Base-by-base conservation (phyloP, 106 monocot genomes). In the Acorus calamus region DNA sequence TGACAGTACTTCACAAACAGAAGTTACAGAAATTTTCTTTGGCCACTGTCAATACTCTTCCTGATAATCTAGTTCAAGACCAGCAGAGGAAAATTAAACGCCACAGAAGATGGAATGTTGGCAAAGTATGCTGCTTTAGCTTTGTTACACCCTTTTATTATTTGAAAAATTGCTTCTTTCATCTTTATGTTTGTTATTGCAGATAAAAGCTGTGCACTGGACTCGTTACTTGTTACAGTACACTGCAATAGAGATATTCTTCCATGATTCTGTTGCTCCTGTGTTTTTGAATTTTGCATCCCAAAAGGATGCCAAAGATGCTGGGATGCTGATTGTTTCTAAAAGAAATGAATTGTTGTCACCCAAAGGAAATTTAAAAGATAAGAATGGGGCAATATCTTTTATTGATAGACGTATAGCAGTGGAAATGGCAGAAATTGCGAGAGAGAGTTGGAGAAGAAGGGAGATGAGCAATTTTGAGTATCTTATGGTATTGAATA, bases 381-480 rank as follows among this genome's bases (percentile, higher is more conserved):
- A 83, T 53, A 92, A 72, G 60, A 74, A 50, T 70, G 82, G 87
- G 62, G 57, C 83, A 4, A 87, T 98, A 49, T 88, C 88, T 67
- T 83, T 98, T 74, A 70, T 98, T 66, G 98, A 98, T 64, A 77
- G 85, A 59, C 87, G 86, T 52, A 71, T 79, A 67, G 92, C 92
- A 14, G 62, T 79, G 56, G 98, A 98, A 66, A 80, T 88, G 80
- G 98, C 98, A 73, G 92, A 91, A 87, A 81, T 56, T 73, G 70
- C 83, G 46, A 78, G 88, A 66, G 98, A 98, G 63, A 74, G 77
- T 73, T 98, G 98, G 98, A 92, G 76, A 83, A 80, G 88, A 79
- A 87, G 98, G 57, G 88, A 98, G 67, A 85, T 98, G 28, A 85
- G 87, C 68, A 98, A 98, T 71, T 98, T 98, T 76, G 92, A 98